Percentiles rank a stretch among this genome's conserved stretches.
These are phyloP conservation scores for Eutrema japonicum DNA, from an alignment of 345 rosid species.

Conservation along the genomic window DNA sequence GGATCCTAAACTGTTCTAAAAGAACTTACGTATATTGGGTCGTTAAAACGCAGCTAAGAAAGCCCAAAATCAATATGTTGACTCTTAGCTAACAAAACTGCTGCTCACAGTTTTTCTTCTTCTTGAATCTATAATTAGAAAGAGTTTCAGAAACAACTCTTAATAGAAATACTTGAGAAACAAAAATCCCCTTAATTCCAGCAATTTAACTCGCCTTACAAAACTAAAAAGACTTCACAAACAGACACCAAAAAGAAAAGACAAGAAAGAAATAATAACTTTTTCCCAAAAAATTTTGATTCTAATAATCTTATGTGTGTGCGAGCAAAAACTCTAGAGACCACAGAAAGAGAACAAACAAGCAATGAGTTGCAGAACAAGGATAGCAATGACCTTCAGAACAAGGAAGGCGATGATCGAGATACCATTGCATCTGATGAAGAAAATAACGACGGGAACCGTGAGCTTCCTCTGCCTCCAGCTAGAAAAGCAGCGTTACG, in stretches of 20 bases:
- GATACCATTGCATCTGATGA: not conserved
- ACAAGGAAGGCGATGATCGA: not conserved
- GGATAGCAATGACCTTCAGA: not conserved
- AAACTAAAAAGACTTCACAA: constrained; percentile 25
- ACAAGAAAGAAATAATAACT: not conserved
- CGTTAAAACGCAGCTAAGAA: not conserved
- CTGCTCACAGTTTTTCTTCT: not conserved
- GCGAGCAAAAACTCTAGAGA: not conserved
- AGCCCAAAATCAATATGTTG: not conserved
- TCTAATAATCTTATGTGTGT: constrained; percentile 3
- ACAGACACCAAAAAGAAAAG: not conserved
- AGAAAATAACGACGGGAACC: not conserved
- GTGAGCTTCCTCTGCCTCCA: constrained; percentile 55
- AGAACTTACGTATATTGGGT: no score
- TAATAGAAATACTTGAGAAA: constrained; percentile 4
- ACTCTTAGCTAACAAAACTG: constrained; percentile 6
- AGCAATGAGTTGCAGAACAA: not conserved
- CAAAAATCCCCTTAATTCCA: constrained; percentile 26
- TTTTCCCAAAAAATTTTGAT: not conserved
- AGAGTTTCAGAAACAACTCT: constrained; percentile 16
- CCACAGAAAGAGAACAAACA: constrained; percentile 10
- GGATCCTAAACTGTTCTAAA: no score
- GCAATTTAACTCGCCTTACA: constrained; percentile 20
- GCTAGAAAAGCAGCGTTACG: constrained; percentile 40
- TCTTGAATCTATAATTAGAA: constrained; percentile 31